Evolutionary conservation across 768 basidiomycete species (phyloP), one percentile per base, ranked within the genome.

Genomic region (Boletus tylopilopsis): DNA sequence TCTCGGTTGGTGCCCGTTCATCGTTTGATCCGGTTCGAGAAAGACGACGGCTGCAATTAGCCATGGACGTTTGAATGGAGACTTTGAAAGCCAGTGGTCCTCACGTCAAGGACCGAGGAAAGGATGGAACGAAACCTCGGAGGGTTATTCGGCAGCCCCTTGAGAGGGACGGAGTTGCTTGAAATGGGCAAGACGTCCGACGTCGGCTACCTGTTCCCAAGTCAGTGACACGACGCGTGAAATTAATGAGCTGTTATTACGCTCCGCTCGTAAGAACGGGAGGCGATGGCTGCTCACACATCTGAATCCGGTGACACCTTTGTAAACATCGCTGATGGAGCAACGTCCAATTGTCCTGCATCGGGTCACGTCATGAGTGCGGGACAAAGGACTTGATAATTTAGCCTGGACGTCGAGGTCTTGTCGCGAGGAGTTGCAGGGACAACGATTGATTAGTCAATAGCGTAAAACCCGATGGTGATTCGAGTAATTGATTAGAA

Each of bases 391-490:
- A 4, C 10, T 30, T 19, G 35, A 12, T 25, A 18, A 40, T 24
- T 16, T n/a, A n/a, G 22, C 15, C 29, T 39, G 33, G 27, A 16
- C 13, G 39, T 44, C 39, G 42, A 18, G 38, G 32, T n/a, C n/a
- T n/a, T n/a, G 22, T 18, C 4, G 42, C 36, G 2, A 27, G 27
- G 36, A 42, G 19, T 30, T 24, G 36, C 29, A 47, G 29, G 42
- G 24, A 23, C 1, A 36, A n/a, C n/a, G n/a, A n/a, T n/a, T n/a
- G n/a, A 46, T 55, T 42, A 50, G 46, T 55, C 48, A 46, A 18
- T 36, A n/a, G 53, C 51, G 62, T 59, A 60, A 57, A 51, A 32
- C 3, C n/a, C 37, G 47, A 36, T 19, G 48, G 34, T 53, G 45
- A 40, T 60, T 22, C 35, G 40, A 34, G 49, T 49, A 51, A 62